Percentiles rank a stretch among this genome's conserved stretches.
phyloP scores from a whole-genome alignment of 768 basidiomycete genomes.

The Clavulina sp. region DNA sequence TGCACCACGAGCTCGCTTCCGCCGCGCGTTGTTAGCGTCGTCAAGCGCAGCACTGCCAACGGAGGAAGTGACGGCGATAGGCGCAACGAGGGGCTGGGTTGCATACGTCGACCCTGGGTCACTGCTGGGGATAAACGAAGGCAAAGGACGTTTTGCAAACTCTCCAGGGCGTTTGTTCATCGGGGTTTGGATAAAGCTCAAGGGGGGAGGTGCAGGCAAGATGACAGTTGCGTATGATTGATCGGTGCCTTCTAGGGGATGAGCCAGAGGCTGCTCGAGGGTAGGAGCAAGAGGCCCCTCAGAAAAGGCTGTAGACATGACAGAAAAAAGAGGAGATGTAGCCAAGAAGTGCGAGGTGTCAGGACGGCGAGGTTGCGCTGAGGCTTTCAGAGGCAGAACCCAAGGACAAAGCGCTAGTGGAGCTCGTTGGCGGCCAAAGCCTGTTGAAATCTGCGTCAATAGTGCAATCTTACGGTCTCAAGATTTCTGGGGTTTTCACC shows the following conservation, averaged over 20 bases:
- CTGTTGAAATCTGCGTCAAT: too few relatives aligned
- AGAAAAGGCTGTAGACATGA: neutral
- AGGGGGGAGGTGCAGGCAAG: slow-evolving; percentile 70
- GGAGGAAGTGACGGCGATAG: slow-evolving; percentile 27
- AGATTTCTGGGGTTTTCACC: too few relatives aligned
- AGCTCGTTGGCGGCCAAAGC: too few relatives aligned
- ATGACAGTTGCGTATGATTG: slow-evolving; percentile 73
- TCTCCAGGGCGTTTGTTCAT: slow-evolving; percentile 25
- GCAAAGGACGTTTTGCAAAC: slow-evolving; percentile 40
- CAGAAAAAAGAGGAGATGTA: neutral
- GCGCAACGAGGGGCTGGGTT: neutral
- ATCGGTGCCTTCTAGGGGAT: slow-evolving; percentile 25
- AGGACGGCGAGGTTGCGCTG: too few relatives aligned
- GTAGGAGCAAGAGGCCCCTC: slow-evolving; percentile 7
- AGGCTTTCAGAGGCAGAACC: too few relatives aligned
- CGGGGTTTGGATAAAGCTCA: slow-evolving; percentile 16
- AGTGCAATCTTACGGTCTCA: too few relatives aligned
- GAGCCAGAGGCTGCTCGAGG: slow-evolving; percentile 9
- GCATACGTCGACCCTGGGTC: slow-evolving; percentile 77
- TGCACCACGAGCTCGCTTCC: slow-evolving; percentile 55
- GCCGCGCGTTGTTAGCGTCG: too few relatives aligned
- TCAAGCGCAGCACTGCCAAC: slow-evolving; percentile 22
- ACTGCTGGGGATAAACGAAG: slow-evolving; percentile 66
- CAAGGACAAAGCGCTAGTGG: too few relatives aligned
- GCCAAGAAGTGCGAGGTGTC: neutral